These are phyloP conservation scores for Nigrospora oryzae DNA, from an alignment of 2,329 filamentous ascomycete genomes.

Conservation along the genomic window DNA sequence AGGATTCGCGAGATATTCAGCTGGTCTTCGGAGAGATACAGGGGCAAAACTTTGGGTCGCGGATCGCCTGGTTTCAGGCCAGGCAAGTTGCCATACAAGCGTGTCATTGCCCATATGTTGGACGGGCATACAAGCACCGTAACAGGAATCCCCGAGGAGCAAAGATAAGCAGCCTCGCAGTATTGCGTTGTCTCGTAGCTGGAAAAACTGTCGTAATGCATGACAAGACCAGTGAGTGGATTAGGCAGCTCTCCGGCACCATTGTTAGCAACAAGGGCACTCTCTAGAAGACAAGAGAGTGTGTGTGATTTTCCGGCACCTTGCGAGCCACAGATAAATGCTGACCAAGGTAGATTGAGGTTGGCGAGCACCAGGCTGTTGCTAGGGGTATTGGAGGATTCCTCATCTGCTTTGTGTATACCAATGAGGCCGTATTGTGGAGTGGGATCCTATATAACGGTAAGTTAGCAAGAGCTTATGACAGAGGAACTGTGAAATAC, in stretches of 20 bases:
- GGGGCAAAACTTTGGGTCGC: conserved; percentile 29
- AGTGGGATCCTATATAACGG: background rate
- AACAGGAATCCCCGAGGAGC: conserved; percentile 33
- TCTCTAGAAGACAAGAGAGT: conserved; percentile 45
- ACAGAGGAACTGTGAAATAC: too few species aligned
- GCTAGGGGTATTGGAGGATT: background rate
- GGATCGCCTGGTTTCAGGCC: conserved; percentile 3
- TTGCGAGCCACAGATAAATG: conserved; percentile 53
- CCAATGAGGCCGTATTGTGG: conserved; percentile 12
- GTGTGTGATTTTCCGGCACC: conserved; percentile 54
- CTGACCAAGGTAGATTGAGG: conserved; percentile 43
- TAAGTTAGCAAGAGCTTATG: background rate
- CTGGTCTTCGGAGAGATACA: conserved; percentile 34
- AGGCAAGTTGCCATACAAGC: conserved; percentile 30
- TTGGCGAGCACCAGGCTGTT: conserved; percentile 31
- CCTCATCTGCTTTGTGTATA: conserved; percentile 1
- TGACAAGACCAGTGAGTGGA: conserved; percentile 52
- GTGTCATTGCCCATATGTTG: conserved; percentile 30
- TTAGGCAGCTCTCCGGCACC: conserved; percentile 34
- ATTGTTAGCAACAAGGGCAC: conserved; percentile 37
- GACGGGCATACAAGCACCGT: conserved; percentile 38
- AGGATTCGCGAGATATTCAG: conserved; percentile 41
- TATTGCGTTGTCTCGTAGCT: conserved; percentile 37
- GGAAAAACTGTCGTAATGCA: conserved; percentile 54
- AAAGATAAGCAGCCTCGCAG: conserved; percentile 52